Conservation (phyloP, 2,329 filamentous ascomycete species). For the Trichoderma gracile region DNA sequence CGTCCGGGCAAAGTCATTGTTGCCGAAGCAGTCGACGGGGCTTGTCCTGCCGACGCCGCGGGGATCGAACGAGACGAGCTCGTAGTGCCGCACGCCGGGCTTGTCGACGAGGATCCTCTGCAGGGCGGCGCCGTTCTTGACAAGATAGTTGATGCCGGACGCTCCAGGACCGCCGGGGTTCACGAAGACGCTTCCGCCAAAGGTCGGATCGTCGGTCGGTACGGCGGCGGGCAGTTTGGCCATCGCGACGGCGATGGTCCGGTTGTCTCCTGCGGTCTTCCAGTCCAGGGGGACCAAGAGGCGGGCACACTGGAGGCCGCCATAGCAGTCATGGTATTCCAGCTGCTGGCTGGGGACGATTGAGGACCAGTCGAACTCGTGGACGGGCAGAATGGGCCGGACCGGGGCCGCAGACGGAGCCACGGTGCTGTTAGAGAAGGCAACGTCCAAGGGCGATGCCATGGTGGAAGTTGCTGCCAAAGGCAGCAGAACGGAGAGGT, state of each 20-base stretch:
- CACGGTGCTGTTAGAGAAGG: too few relatives aligned
- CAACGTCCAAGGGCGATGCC: too few relatives aligned
- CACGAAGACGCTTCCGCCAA: constrained; percentile 44
- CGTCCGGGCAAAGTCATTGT: constrained; percentile 34
- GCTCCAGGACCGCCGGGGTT: constrained; percentile 49
- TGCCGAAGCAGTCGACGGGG: constrained; percentile 44
- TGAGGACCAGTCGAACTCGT: constrained; percentile 38
- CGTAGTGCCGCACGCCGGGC: constrained; percentile 38
- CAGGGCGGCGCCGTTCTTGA: constrained; percentile 28
- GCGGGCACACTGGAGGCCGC: constrained; percentile 42
- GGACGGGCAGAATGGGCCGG: neutral
- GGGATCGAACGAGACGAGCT: constrained; percentile 47
- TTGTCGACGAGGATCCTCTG: constrained; percentile 33
- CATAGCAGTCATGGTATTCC: constrained; percentile 44
- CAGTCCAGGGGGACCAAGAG: constrained; percentile 47
- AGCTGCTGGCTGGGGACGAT: constrained; percentile 40
- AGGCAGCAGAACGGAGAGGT: too few relatives aligned
- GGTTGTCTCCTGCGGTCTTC: constrained; percentile 32
- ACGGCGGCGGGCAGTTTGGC: constrained; percentile 43
- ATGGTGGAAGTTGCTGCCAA: too few relatives aligned
- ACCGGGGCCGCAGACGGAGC: neutral
- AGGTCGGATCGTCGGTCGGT: constrained; percentile 38
- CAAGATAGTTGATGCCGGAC: constrained; percentile 39
- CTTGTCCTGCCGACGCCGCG: constrained; percentile 42
- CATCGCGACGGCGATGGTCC: constrained; percentile 43